Evolutionary conservation across 495 filamentous ascomycete genomes (phyloP).

Genomic region (Xylaria venustula): DNA sequence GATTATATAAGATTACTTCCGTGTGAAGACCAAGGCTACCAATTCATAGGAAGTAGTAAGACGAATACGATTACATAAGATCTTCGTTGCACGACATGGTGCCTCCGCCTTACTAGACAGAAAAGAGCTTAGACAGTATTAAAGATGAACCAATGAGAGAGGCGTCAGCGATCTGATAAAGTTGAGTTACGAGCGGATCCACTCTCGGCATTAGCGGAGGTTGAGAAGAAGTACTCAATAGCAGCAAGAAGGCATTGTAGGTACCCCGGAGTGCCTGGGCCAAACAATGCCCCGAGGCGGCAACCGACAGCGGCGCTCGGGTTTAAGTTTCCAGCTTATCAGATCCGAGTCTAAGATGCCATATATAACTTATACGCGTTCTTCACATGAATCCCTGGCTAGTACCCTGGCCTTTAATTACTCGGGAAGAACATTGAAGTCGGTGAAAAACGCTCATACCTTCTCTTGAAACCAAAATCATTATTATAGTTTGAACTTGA

Average conservation of each 20-base stretch:
- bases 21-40: too few relatives aligned
- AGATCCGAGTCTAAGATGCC: slow-evolving; percentile 2
- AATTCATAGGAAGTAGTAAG: too few relatives aligned
- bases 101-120: too few relatives aligned
- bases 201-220: slow-evolving; percentile 7
- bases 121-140: not conserved
- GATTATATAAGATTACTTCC: too few relatives aligned
- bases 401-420: too few relatives aligned
- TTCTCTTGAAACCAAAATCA: too few relatives aligned
- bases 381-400: too few relatives aligned
- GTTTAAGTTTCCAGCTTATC: slow-evolving; percentile 4
- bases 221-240: not conserved
- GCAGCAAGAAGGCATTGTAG: not conserved
- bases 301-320: not conserved
- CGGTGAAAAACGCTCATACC: not conserved
- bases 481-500: too few relatives aligned
- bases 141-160: not conserved
- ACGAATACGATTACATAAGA: too few relatives aligned
- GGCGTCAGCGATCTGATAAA: slow-evolving; percentile 8
- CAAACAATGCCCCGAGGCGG: not conserved
- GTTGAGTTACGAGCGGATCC: not conserved
- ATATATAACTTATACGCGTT: too few relatives aligned
- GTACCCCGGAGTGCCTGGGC: not conserved
- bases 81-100: too few relatives aligned
- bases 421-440: not conserved